A percentile compares a stretch with the other conserved stretches of the same genome.
phyloP scores from a whole-genome alignment of 192 early-diverging fungal species.

The Coemansia sp. region DNA sequence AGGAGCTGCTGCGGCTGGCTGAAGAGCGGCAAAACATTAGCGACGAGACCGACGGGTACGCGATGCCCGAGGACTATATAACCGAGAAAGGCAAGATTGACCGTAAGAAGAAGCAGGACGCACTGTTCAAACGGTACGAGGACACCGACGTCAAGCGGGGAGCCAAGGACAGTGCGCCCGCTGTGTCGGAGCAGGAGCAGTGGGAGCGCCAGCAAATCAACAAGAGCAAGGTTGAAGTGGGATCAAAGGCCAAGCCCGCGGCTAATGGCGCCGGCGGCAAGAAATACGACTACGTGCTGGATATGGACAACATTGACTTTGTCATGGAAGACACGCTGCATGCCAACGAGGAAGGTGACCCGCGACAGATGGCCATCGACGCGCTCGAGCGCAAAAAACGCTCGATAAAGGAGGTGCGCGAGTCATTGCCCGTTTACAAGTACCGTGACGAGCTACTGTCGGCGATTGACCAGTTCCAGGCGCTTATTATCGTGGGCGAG shows the following conservation, averaged over 20 bases:
- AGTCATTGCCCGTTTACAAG: constrained; percentile 87
- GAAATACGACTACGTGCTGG: constrained; percentile 93
- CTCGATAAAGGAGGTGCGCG: constrained; percentile 50
- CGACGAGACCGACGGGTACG: constrained; percentile 77
- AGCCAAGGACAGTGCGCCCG: constrained; percentile 47
- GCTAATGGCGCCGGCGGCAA: constrained; percentile 46
- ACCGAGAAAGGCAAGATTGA: constrained; percentile 98
- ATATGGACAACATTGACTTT: constrained; percentile 89
- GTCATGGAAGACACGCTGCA: constrained; percentile 68
- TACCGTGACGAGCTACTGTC: constrained; percentile 79
- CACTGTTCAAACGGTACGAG: constrained; percentile 85
- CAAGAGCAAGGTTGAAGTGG: constrained; percentile 54
- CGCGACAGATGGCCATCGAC: constrained; percentile 57
- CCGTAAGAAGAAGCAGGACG: constrained; percentile 85
- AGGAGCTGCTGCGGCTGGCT: constrained; percentile 77
- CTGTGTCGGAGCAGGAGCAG: constrained; percentile 72
- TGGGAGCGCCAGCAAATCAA: constrained; percentile 88
- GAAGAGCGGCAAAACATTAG: constrained; percentile 77
- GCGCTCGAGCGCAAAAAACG: constrained; percentile 64
- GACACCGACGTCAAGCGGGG: constrained; percentile 17
- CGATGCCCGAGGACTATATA: constrained; percentile 92
- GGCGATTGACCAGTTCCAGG: constrained; percentile 79
- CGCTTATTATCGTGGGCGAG: constrained; percentile 94
- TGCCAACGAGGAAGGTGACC: constrained; percentile 54
- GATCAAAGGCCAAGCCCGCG: constrained; percentile 53